Percentiles rank a stretch among this genome's conserved stretches.
These are phyloP conservation scores for Xylariaceae sp. DNA, from an alignment of 2,329 filamentous ascomycete genomes.

Conservation along the genomic window DNA sequence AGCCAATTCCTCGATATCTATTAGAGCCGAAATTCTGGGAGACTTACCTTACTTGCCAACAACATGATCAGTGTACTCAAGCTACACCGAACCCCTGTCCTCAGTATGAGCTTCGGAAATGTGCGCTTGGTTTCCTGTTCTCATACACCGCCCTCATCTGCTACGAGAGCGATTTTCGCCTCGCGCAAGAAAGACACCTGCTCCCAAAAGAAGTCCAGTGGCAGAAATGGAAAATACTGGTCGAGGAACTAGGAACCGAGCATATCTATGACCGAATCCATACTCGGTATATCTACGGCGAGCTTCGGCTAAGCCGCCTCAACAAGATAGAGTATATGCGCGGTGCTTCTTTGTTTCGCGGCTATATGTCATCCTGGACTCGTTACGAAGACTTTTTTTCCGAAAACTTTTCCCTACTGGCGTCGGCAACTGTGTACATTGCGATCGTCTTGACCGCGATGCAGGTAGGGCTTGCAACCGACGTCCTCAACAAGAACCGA, in stretches of 20 bases:
- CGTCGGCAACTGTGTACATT: constrained; percentile 40
- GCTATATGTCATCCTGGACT: not conserved
- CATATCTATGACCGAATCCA: no score
- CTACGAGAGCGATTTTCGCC: constrained; percentile 38
- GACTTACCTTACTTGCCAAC: not conserved
- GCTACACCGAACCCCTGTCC: not conserved
- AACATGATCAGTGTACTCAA: not conserved
- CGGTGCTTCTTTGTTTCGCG: not conserved
- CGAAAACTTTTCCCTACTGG: constrained; percentile 22
- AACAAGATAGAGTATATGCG: not conserved
- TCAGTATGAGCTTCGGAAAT: not conserved
- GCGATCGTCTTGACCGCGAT: constrained; percentile 46
- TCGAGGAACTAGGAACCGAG: not conserved
- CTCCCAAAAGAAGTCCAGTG: constrained; percentile 28
- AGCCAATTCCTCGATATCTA: constrained; percentile 4
- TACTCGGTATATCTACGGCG: not conserved
- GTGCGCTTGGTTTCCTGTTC: constrained; percentile 39
- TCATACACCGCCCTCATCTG: constrained; percentile 37
- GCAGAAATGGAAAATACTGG: not conserved
- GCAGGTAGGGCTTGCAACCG: constrained; percentile 44
- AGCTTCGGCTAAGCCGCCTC: not conserved
- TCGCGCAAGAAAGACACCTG: constrained; percentile 36
- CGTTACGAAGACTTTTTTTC: not conserved
- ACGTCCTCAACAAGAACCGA: constrained; percentile 31
- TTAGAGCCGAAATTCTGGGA: constrained; percentile 1